Evolutionary conservation across 805 yeast genomes (phyloP), one percentile per base, ranked within the genome.

Genomic region (Wickerhamiella azymoides): DNA sequence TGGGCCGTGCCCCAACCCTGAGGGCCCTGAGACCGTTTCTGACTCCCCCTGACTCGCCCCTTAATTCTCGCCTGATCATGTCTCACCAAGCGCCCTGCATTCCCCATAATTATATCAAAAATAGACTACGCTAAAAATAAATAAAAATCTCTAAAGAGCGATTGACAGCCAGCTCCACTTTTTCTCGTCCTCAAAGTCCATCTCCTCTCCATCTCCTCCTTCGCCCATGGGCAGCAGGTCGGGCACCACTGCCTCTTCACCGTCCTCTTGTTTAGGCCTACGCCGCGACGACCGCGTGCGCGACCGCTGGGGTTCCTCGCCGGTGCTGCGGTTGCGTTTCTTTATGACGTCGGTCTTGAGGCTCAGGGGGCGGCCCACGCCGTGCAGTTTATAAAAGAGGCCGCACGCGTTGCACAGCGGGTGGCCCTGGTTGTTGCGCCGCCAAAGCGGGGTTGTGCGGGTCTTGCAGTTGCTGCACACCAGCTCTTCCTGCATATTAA

Each of bases 321-420:
- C 36, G 11, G 45, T 17, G 16, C 43, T 36, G 10, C 95, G 69
- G 62, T 88, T 94, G 55, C 96, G 72, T 63, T 85, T 85, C 62
- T 85, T 84, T 44, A 86, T 88, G 1, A 86, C 89, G 60, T 88
- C 96, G 0, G 96, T 82, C 59, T 85, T 85, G 55, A 85, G 67
- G 10, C 93, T 80, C 43, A 88, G 67, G 0, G 96, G 96, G 49
- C 96, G 69, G 51, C 84, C 94, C 2, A 85, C 92, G 10, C 96
- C 96, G 56, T 86, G 96, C 21, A 86, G 67, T 62, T 86, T 86
- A 58, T 85, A 71, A 56, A 86, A 86, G 50, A 86, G 65, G 0
- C 96, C 96, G 67, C 96, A 86, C 0, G 96, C 96, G 62, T 86
- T 86, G 65, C 96, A 86, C 46, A 86, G 66, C 0, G 95, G 94